Evolutionary conservation across 1,139 yeast species (phyloP), one percentile per base, ranked within the genome.

Genomic region (Taphrina sp.): DNA sequence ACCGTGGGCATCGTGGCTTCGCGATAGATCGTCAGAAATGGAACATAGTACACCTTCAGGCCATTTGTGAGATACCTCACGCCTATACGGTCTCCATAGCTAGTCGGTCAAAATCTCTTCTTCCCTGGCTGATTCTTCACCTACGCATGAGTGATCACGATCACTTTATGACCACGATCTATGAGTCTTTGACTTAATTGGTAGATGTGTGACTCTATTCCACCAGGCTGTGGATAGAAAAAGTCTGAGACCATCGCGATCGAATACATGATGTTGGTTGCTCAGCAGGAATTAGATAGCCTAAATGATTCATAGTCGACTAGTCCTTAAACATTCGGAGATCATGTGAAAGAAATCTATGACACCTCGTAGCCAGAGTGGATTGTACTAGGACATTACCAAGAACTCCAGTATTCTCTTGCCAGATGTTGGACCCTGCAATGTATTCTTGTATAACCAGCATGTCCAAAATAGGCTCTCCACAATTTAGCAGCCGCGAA

Each of bases 181-280:
- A 89, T 85, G 59, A 92, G 78, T 65, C 85, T 82, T 69, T 88
- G 74, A 0, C 81, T 78, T 20, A 84, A 66, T 68, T 92, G 97
- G 69, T 87, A 89, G 22, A 92, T 88, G 67, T 94, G 98, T 61
- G 92, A 81, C 69, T 94, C 99, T 2, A 94, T 94, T 5, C 99
- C 99, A 1, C 99, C 99, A 0, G 96, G 85, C 68, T 94, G 98
- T 17, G 99, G 99, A 70, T 85, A 94, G 79, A 92, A 94, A 75
- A 89, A 94, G 71, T 94, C 99, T 39, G 95, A 85, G 2, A 90
- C 87, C 96, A 92, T 90, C 33, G 54, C 54, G 29, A 49, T 49
- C 7, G 54, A 49, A n/a, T 49, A 49, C 54, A 49, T 49, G n/a
- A n/a, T n/a, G n/a, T n/a, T n/a, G 24, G 2, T 24, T n/a, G n/a